Base-by-base conservation (phyloP, 345 rosid species). In the Raphanus raphanistrum region DNA sequence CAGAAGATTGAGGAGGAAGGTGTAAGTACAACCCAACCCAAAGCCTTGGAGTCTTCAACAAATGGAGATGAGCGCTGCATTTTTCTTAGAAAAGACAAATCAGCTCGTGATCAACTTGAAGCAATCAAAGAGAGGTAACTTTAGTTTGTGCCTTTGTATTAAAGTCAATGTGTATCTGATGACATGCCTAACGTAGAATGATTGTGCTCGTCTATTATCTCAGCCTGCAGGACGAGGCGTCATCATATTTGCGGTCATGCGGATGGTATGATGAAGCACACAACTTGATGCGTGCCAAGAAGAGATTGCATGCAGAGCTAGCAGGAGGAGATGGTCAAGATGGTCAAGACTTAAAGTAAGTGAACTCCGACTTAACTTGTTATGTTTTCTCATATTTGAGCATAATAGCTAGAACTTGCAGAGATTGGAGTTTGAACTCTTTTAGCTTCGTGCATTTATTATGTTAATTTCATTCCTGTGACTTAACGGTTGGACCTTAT, bases 61-160 rank as follows among this genome's bases (percentile, higher is more conserved):
- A 78, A 82, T 28, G 80, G 82, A 43, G 82, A 10, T 11, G 63
- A 79, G 4, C 71, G 84, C 68, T 87, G 88, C 85, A 79, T 83
- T 81, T 86, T 93, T 84, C 81, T 90, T 29, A 84, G 89, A 48
- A 87, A 83, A 71, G 93, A 96, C 75, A 69, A 80, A 75, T 82
- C 84, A 73, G 90, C 92, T 76, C 84, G 17, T 57, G 84, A 79
- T 15, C 82, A 89, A 82, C 83, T 91, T 71, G 83, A 87, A 86
- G 87, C 86, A 60, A 77, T 91, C 69, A 89, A 93, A 84, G 86
- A 89, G 82, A 81, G 72, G 99, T 96, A 93, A 91, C 28, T 35
- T 78, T 3, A 2, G 54, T 54, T 77, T 79, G 64, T 79, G 70
- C 65, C 60, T 58, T n/a, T 55, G 21, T 26, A 43, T 50, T 60